Evolutionary conservation across 148 eudicot genomes (phyloP).

Genomic region (Amaranthus hypochondriacus): DNA sequence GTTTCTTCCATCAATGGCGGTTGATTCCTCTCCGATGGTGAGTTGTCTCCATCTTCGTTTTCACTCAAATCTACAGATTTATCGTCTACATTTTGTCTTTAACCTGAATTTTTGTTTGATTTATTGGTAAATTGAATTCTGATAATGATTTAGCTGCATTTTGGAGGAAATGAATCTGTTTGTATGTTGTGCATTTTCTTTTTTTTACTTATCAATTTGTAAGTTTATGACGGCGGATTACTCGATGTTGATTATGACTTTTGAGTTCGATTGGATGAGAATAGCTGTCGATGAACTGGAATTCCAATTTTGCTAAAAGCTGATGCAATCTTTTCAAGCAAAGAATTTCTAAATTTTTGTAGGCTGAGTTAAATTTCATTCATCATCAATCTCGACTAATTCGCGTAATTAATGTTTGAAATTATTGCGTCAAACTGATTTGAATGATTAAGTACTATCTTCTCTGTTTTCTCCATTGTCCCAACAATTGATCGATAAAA

Average conservation of each 20-base stretch:
- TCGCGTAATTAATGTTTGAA: no score
- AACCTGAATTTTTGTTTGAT: neutral
- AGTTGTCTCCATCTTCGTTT: conserved; percentile 10
- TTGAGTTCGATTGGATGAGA: neutral
- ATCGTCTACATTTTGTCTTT: neutral
- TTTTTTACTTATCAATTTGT: neutral
- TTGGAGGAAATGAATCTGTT: neutral
- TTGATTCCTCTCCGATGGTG: conserved; percentile 39
- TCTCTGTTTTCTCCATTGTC: no score
- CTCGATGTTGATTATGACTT: conserved; percentile 7
- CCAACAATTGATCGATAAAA: no score
- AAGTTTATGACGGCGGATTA: neutral
- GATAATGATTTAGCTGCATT: neutral
- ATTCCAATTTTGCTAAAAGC: neutral
- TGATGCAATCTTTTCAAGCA: neutral
- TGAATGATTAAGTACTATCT: no score
- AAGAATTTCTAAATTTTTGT: neutral
- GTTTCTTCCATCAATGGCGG: conserved; percentile 36
- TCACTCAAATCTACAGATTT: neutral
- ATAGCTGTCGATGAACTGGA: neutral
- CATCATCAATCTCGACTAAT: no score
- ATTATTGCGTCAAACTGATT: no score
- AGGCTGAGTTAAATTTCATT: no score
- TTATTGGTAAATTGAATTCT: neutral
- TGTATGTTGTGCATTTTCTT: no score